Evolutionary conservation across 805 yeast species (phyloP).

Genomic region (Spathaspora hagerdaliae): DNA sequence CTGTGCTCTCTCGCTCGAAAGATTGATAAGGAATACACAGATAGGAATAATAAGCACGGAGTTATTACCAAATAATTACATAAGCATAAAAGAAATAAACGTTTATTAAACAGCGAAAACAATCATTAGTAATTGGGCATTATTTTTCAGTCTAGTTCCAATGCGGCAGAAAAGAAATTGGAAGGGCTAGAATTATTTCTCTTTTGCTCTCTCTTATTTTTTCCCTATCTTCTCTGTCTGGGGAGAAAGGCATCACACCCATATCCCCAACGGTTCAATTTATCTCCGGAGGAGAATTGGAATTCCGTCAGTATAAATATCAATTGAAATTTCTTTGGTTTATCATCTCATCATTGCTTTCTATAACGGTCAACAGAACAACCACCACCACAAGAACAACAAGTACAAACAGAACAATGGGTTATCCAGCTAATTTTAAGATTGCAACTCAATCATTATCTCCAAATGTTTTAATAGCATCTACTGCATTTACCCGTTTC

Average conservation of each 20-base stretch:
- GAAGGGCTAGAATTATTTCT: neutral
- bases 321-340: neutral
- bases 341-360: neutral
- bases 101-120: too few relatives aligned
- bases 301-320: neutral
- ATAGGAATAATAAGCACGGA: too few relatives aligned
- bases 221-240: neutral
- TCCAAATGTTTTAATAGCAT: slow-evolving; percentile 30
- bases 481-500: slow-evolving; percentile 30
- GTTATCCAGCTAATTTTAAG: slow-evolving; percentile 32
- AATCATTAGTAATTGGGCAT: too few relatives aligned
- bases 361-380: neutral
- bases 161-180: neutral
- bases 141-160: too few relatives aligned
- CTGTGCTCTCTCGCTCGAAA: too few relatives aligned
- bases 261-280: too few relatives aligned
- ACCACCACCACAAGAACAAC: neutral
- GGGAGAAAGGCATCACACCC: too few relatives aligned
- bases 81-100: too few relatives aligned
- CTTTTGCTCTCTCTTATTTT: neutral
- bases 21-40: too few relatives aligned
- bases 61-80: too few relatives aligned
- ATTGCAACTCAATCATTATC: slow-evolving; percentile 27
- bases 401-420: slow-evolving; percentile 14
- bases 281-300: too few relatives aligned